These are phyloP conservation scores for Gossypium turneri DNA, from an alignment of 345 rosid species.

Conservation along the genomic window DNA sequence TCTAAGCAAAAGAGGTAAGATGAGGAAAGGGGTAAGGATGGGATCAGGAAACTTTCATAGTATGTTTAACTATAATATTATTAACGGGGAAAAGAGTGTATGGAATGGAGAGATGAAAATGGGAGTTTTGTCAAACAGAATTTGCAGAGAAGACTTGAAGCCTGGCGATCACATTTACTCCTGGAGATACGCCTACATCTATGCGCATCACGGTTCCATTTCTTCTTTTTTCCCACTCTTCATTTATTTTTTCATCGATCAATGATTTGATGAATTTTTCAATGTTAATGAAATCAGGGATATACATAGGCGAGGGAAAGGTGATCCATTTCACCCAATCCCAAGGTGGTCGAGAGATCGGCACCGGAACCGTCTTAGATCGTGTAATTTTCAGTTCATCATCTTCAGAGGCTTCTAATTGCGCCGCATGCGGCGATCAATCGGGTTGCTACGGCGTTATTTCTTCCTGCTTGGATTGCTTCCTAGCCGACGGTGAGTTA, in stretches of 20 bases:
- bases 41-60: not conserved
- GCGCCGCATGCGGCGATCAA: slow-evolving; percentile 53
- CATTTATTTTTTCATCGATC: not conserved
- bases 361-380: slow-evolving; percentile 62
- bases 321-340: slow-evolving; percentile 72
- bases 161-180: slow-evolving; percentile 84
- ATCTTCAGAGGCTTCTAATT: slow-evolving; percentile 35
- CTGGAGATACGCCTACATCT: slow-evolving; percentile 64
- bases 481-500: slow-evolving; percentile 56
- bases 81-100: too few relatives aligned
- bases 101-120: slow-evolving; percentile 17
- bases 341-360: slow-evolving; percentile 46
- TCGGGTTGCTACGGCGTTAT: slow-evolving; percentile 48
- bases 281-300: slow-evolving; percentile 34
- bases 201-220: slow-evolving; percentile 68
- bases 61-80: too few relatives aligned
- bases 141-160: slow-evolving; percentile 45
- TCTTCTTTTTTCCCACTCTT: not conserved
- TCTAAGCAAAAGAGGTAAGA: not conserved
- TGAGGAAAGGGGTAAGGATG: not conserved
- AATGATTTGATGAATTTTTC: not conserved
- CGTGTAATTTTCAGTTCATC: slow-evolving; percentile 45
- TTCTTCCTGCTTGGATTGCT: slow-evolving; percentile 67
- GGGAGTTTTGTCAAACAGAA: slow-evolving; percentile 58
- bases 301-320: slow-evolving; percentile 54